Evolutionary conservation across 805 yeast genomes (phyloP).

Genomic region (Kluyveromyces lactis): DNA sequence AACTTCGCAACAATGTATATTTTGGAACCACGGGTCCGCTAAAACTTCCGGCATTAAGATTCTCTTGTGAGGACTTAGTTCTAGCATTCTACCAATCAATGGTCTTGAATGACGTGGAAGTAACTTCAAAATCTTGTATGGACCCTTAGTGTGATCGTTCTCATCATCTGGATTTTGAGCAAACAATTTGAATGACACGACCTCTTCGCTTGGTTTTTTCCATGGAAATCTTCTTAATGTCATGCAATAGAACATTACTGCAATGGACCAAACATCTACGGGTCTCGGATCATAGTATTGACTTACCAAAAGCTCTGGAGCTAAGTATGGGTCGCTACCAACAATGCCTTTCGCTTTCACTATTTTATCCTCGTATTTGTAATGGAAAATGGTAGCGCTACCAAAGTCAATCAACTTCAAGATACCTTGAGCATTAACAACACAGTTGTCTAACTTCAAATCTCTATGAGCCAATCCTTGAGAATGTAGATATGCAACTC

Average conservation of each 20-base stretch:
- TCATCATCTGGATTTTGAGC: slow-evolving; percentile 34
- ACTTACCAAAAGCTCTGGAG: slow-evolving; percentile 74
- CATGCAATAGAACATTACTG: slow-evolving; percentile 89
- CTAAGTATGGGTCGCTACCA: slow-evolving; percentile 92
- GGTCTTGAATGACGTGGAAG: slow-evolving; percentile 61
- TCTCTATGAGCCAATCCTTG: slow-evolving; percentile 92
- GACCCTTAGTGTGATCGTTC: slow-evolving; percentile 49
- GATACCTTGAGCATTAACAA: slow-evolving; percentile 64
- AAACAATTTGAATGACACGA: slow-evolving; percentile 67
- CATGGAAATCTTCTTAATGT: slow-evolving; percentile 83
- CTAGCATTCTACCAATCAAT: slow-evolving; percentile 59
- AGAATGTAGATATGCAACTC: slow-evolving; percentile 66
- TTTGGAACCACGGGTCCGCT: slow-evolving; percentile 47
- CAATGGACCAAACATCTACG: slow-evolving; percentile 90
- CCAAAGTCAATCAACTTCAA: slow-evolving; percentile 91
- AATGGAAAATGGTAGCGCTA: slow-evolving; percentile 75
- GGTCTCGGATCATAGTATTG: slow-evolving; percentile 70
- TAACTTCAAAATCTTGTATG: slow-evolving; percentile 60
- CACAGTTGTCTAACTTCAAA: slow-evolving; percentile 88
- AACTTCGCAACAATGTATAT: slow-evolving; percentile 46
- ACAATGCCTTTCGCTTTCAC: slow-evolving; percentile 77
- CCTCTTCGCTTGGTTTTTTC: slow-evolving; percentile 80
- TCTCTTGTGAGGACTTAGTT: slow-evolving; percentile 49
- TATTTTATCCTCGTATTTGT: slow-evolving; percentile 48
- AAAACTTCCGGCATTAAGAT: slow-evolving; percentile 49